phyloP scores from a whole-genome alignment of 75 land plant genomes.

The Adiantum capillusveneris region DNA sequence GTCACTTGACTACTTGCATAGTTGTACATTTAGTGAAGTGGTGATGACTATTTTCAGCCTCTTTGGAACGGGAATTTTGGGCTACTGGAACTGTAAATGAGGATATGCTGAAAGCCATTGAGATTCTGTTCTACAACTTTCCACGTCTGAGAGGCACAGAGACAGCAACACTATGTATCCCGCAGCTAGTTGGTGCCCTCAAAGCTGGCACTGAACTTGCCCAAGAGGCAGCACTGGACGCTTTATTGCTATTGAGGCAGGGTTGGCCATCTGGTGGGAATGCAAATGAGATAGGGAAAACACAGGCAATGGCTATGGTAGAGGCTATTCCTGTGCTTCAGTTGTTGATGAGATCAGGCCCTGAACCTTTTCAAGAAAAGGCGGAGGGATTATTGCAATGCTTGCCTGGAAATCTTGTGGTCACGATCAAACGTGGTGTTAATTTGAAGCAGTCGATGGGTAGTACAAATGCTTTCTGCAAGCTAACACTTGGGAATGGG shows the following conservation, averaged over 20 bases:
- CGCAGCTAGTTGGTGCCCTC: conserved; percentile 76
- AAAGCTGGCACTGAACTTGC: conserved; percentile 74
- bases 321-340: conserved; percentile 92
- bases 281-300: conserved; percentile 71
- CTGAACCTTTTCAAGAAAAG: conserved; percentile 73
- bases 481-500: conserved; percentile 77
- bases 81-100: conserved; percentile 69
- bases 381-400: conserved; percentile 77
- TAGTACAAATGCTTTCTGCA: conserved; percentile 84
- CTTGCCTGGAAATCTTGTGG: conserved; percentile 85
- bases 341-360: conserved; percentile 59
- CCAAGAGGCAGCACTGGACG: conserved; percentile 76
- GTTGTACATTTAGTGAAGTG: no score
- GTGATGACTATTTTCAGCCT: no score
- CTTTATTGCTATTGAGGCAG: conserved; percentile 54
- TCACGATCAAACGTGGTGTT: conserved; percentile 76
- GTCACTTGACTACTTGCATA: no score
- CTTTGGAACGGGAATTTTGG: conserved; percentile 83
- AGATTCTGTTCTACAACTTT: conserved; percentile 69
- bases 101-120: conserved; percentile 62
- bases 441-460: conserved; percentile 89
- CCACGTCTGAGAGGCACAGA: conserved; percentile 65
- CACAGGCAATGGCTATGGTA: conserved; percentile 76
- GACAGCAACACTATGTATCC: conserved; percentile 79
- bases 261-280: conserved; percentile 57